Evolutionary conservation across 2,329 filamentous ascomycete species (phyloP), one percentile per base, ranked within the genome.

Genomic region (Botryotinia calthae): DNA sequence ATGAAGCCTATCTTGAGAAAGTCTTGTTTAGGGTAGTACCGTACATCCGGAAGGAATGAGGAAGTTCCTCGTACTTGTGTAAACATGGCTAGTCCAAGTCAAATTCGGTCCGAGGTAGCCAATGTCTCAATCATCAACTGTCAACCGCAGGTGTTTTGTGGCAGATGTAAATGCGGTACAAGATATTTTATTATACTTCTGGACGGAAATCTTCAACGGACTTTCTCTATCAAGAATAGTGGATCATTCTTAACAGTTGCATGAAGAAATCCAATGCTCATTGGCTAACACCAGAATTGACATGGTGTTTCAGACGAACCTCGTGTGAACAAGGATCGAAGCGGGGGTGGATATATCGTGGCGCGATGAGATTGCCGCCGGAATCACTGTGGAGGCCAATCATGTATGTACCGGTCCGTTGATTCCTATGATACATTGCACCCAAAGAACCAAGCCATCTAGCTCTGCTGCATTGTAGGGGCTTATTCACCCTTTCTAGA

Each of bases 381-480:
- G 51, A 54, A 40, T 46, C 40, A 40, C 54, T 46, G 20, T 72
- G 59, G 40, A 66, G 61, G 37, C 46, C 37, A 44, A 51, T 40
- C 25, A 70, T 68, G 42, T 61, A 67, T 37, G 25, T 68, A 68
- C 63, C 70, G 51, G 37, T 44, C n/a, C 46, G 34, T 46, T 31
- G 62, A 63, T 54, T 46, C n/a, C 63, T 74, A 72, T 58, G 56
- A 70, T 71, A 48, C 31, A 51, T 73, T 46, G 66, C 66, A 62
- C 18, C 71, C 71, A 46, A 73, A 72, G 20, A 75, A 48, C 73
- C 59, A 73, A 25, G n/a, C 62, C 44, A 67, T 20, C 75, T 70
- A 76, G 18, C 72, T 70, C 48, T 72, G 59, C 54, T n/a, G 44
- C 61, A 16, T 54, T 63, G 22, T 62, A 40, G 25, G 54, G 22